These are phyloP conservation scores for Cystobasidium slooffiae DNA, from an alignment of 1,284 basidiomycete species.

Conservation along the genomic window DNA sequence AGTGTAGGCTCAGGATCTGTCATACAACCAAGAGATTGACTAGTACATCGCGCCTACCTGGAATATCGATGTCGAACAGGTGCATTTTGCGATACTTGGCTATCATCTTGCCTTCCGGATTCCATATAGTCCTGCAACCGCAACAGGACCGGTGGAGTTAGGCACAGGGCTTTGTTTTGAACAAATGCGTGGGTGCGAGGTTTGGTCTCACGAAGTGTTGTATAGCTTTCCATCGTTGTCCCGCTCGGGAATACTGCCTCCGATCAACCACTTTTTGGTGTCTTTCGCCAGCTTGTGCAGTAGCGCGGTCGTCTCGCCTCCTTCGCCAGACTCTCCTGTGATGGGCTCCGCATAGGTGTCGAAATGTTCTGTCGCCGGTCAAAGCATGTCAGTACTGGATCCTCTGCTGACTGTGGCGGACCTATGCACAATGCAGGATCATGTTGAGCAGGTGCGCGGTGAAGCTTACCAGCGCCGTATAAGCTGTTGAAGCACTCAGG, in stretches of 20 bases:
- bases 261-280: slow-evolving; percentile 83
- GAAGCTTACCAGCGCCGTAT: slow-evolving; percentile 68
- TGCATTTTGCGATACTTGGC: slow-evolving; percentile 92
- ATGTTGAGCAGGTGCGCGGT: slow-evolving; percentile 21
- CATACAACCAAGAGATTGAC: neutral
- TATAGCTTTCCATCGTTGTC: slow-evolving; percentile 75
- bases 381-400: slow-evolving; percentile 18
- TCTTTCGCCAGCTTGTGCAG: slow-evolving; percentile 82
- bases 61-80: slow-evolving; percentile 88
- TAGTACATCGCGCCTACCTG: slow-evolving; percentile 13
- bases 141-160: neutral
- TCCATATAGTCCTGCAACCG: slow-evolving; percentile 71
- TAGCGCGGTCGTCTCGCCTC: slow-evolving; percentile 79
- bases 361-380: slow-evolving; percentile 62
- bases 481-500: slow-evolving; percentile 92
- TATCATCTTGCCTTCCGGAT: slow-evolving; percentile 79
- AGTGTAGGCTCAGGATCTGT: neutral
- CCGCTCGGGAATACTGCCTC: slow-evolving; percentile 89
- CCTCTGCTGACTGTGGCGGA: neutral
- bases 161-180: neutral
- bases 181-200: neutral
- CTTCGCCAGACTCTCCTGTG: slow-evolving; percentile 58
- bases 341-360: slow-evolving; percentile 83
- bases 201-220: slow-evolving; percentile 68
- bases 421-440: slow-evolving; percentile 52